These are phyloP conservation scores for Penicillium verhagenii DNA, from an alignment of 495 filamentous ascomycete genomes.

Conservation along the genomic window DNA sequence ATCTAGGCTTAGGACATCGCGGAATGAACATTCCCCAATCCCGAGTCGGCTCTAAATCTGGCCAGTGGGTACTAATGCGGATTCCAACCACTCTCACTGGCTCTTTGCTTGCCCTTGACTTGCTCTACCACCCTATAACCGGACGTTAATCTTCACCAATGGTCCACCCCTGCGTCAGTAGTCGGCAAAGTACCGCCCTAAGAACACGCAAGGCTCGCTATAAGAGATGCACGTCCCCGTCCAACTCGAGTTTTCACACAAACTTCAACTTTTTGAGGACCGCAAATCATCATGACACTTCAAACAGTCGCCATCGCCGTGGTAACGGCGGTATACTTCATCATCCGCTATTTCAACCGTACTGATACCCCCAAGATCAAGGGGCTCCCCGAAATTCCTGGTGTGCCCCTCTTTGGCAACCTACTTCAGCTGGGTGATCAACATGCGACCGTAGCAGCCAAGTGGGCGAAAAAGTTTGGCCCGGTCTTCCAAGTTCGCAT, in stretches of 20 bases:
- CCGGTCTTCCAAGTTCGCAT: conserved; percentile 68
- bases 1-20: background rate
- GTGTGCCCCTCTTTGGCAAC: conserved; percentile 63
- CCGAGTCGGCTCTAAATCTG: background rate
- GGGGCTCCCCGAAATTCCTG: conserved; percentile 60
- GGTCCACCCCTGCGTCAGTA: background rate
- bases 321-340: conserved; percentile 46
- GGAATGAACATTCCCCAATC: conserved; percentile 11
- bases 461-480: conserved; percentile 61
- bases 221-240: background rate
- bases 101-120: too few species aligned
- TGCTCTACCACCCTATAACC: background rate
- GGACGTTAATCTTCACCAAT: conserved; percentile 3
- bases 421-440: conserved; percentile 56
- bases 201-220: background rate
- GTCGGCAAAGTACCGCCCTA: conserved; percentile 14
- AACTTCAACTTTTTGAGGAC: background rate
- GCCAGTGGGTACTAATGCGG: background rate
- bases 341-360: conserved; percentile 53
- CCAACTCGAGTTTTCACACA: too few species aligned
- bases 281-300: conserved; percentile 32
- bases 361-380: conserved; percentile 65
- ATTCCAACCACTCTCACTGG: conserved; percentile 3
- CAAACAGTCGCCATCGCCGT: conserved; percentile 46
- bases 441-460: conserved; percentile 52